Conservation (phyloP, 2,329 filamentous ascomycete genomes). For the Claviceps fusiformis region DNA sequence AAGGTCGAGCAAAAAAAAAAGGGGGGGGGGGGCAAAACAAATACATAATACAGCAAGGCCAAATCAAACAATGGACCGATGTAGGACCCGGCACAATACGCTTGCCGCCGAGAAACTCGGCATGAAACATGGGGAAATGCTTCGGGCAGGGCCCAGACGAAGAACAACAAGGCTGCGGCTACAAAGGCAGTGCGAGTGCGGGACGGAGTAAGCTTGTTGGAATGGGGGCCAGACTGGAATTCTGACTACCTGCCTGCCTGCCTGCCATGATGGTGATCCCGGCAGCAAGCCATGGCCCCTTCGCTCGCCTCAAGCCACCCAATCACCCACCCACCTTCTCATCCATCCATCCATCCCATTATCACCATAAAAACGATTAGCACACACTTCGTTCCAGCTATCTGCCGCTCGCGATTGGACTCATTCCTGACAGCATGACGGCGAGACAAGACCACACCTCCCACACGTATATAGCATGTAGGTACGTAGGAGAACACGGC, state of each 20-base stretch:
- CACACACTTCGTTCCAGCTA: neutral
- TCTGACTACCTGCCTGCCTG: no score
- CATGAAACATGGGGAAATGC: neutral
- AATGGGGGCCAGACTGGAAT: neutral
- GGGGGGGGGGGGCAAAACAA: neutral
- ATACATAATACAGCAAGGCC: neutral
- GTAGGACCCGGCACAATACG: neutral
- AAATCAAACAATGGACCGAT: neutral
- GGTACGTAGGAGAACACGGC: neutral
- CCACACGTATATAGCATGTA: neutral
- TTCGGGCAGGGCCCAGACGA: neutral
- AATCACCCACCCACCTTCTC: neutral
- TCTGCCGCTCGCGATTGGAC: neutral
- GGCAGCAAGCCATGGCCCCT: neutral
- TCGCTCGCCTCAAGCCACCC: neutral
- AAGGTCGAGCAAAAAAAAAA: neutral
- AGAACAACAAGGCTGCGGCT: slow-evolving; percentile 1
- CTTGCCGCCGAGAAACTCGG: neutral
- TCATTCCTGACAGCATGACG: neutral
- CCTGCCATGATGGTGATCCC: neutral
- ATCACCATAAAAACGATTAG: neutral
- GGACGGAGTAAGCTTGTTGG: neutral
- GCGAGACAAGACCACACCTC: neutral
- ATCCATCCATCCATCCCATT: neutral
- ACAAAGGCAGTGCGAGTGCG: neutral